Evolutionary conservation across 345 rosid species (phyloP).

Genomic region (Eucalyptus regnans): DNA sequence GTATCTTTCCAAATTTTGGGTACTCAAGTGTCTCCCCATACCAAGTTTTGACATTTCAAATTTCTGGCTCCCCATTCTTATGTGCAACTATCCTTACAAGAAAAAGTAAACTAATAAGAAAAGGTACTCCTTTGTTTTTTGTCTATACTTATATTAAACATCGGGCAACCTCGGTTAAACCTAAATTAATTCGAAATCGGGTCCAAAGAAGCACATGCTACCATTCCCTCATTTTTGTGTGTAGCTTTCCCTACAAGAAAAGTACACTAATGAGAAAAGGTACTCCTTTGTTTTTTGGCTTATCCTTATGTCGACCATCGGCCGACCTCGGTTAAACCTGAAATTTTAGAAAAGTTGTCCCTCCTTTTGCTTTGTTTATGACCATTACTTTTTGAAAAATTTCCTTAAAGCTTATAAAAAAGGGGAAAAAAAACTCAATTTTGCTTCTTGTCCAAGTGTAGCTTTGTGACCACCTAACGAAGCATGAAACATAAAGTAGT

Average conservation of each 20-base stretch:
- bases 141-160: too few species aligned
- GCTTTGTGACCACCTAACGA: neutral
- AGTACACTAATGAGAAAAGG: neutral
- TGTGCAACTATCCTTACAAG: too few species aligned
- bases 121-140: too few species aligned
- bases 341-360: neutral
- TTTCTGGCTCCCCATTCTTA: too few species aligned
- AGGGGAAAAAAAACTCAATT: neutral
- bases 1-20: too few species aligned
- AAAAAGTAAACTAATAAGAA: too few species aligned
- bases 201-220: neutral
- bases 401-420: neutral
- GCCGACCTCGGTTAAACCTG: neutral
- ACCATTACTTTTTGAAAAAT: neutral
- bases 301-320: neutral
- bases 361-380: neutral
- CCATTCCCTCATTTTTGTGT: neutral
- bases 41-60: too few species aligned
- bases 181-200: too few species aligned
- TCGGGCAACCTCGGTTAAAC: too few species aligned
- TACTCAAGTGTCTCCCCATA: too few species aligned
- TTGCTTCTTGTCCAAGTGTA: neutral
- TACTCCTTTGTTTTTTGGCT: neutral
- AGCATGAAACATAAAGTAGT: neutral
- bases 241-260: neutral